Evolutionary conservation across 352 stramenopile genomes (phyloP), one percentile per base, ranked within the genome.

Genomic region (Globisporangium spiculum): DNA sequence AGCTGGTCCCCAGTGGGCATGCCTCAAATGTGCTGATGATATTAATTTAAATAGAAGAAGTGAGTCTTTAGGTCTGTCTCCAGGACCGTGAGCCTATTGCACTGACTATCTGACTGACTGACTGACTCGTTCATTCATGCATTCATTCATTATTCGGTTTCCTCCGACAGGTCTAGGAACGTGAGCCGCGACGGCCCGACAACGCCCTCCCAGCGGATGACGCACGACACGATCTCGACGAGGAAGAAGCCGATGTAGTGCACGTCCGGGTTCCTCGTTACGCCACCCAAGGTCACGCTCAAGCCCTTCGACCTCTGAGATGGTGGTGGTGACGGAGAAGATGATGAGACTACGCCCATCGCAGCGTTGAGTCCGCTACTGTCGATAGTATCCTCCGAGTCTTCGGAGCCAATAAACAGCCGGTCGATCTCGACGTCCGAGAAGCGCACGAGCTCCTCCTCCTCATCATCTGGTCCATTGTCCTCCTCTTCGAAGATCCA

Each of bases 231-330:
- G 22, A 70, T 50, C 36, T 70, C 65, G 58, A 70, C 16, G 32
- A 70, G 41, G 26, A 70, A 70, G 57, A 52, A 70, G 34, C 65
- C 55, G 46, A 65, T 60, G 44, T 70, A 70, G 22, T 53, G 16
- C 10, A 30, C 16, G 30, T 59, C 58, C 32, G 32, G 56, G 50
- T 70, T 70, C 32, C 32, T 59, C 46, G 58, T 70, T 24, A 56
- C 55, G 10, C 65, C 65, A 9, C 65, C 65, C 16, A 65, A 32
- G n/a, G 32, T 67, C 32, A 67, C 20, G 5, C 10, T 53, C 16
- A 46, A 18, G 1, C 6, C 9, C 18, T 4, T n/a, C 4, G 26
- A 3, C 24, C 9, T n/a, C 41, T n/a, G 24, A 3, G 46, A 3
- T 14, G 36, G 16, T 8, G 36, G n/a, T 24, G 32, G 38, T 9